Percentiles rank a stretch among this genome's conserved stretches.
These are phyloP conservation scores for Blastobotrys capitulatus DNA, from an alignment of 1,139 yeast species.

Conservation along the genomic window DNA sequence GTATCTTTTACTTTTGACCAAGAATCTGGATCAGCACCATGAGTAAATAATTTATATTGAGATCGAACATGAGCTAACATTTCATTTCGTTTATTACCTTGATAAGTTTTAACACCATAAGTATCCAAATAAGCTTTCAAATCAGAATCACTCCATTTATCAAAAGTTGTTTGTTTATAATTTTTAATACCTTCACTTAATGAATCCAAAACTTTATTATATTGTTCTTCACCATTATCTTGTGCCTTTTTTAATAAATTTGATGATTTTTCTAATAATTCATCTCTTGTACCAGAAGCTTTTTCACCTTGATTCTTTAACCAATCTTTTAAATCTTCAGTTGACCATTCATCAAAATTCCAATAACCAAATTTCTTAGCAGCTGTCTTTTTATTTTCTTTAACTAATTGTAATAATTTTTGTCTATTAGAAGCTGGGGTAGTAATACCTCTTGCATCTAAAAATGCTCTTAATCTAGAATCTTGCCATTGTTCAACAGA, in stretches of 20 bases:
- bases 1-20: slow-evolving; percentile 12
- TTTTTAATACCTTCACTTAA: slow-evolving; percentile 23
- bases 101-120: slow-evolving; percentile 44
- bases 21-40: slow-evolving; percentile 15
- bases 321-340: slow-evolving; percentile 40
- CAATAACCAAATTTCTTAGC: slow-evolving; percentile 32
- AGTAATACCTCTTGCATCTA: slow-evolving; percentile 47
- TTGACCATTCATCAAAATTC: slow-evolving; percentile 45
- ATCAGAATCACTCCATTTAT: slow-evolving; percentile 51
- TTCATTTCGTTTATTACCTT: slow-evolving; percentile 41
- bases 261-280: slow-evolving; percentile 35
- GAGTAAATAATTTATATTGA: slow-evolving; percentile 14
- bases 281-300: slow-evolving; percentile 37
- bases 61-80: slow-evolving; percentile 41
- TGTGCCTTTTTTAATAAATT: slow-evolving; percentile 28
- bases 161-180: slow-evolving; percentile 38
- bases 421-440: slow-evolving; percentile 44
- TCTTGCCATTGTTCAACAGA: slow-evolving; percentile 33
- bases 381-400: slow-evolving; percentile 41
- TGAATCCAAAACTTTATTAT: slow-evolving; percentile 20
- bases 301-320: slow-evolving; percentile 34
- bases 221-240: slow-evolving; percentile 25
- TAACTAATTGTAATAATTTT: slow-evolving; percentile 45
- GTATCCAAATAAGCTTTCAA: slow-evolving; percentile 47
- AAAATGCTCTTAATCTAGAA: slow-evolving; percentile 43